Percentiles rank a stretch among this genome's conserved stretches.
These are phyloP conservation scores for Turnera subulata DNA, from an alignment of 345 rosid genomes.

Conservation along the genomic window DNA sequence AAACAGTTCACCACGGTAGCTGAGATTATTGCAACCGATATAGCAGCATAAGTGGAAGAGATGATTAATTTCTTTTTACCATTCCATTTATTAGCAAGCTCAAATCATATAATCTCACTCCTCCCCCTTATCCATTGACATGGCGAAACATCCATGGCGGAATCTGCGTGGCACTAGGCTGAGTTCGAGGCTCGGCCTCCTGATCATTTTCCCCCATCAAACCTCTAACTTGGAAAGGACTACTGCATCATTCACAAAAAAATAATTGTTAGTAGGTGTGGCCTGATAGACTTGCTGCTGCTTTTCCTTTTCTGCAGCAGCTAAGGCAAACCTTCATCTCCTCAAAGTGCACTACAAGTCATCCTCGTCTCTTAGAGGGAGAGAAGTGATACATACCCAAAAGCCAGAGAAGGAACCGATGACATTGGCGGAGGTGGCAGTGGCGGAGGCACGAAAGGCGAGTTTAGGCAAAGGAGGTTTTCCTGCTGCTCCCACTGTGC, in stretches of 20 bases:
- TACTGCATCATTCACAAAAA: constrained; percentile 23
- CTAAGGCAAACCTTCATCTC: no score
- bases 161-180: constrained; percentile 15
- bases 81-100: no score
- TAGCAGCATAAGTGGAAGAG: no score
- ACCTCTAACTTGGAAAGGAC: constrained; percentile 16
- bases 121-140: constrained; percentile 14
- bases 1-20: no score
- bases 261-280: neutral
- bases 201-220: constrained; percentile 14
- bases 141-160: constrained; percentile 51
- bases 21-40: no score
- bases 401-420: constrained; percentile 31
- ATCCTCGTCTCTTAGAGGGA: no score
- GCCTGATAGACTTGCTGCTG: neutral
- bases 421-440: constrained; percentile 15
- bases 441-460: constrained; percentile 15
- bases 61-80: no score
- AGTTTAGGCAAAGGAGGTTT: constrained; percentile 23
- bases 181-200: constrained; percentile 22
- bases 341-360: no score
- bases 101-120: no score
- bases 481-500: constrained; percentile 34
- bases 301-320: neutral
- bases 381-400: constrained; percentile 36